Base-by-base conservation (phyloP, 805 yeast species). In the Myxozyma udenii region DNA sequence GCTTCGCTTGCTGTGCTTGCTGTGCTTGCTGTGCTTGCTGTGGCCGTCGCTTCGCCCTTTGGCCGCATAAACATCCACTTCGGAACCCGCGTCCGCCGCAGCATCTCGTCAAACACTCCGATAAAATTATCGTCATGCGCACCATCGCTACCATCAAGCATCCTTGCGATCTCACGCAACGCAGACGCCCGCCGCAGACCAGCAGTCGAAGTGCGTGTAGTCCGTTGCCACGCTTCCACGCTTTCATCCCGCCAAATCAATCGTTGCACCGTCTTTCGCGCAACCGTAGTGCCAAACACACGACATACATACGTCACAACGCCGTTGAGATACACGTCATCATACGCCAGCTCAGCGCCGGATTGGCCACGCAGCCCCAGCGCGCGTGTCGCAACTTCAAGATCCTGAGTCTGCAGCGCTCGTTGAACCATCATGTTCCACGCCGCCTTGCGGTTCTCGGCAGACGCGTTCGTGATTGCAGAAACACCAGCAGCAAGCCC, bases 261-360 rank as follows among this genome's bases (percentile, higher is more conserved):
- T n/a, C 38, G 19, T 26, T 46, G 51, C 18, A 52, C 16, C 21
- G 35, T 30, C n/a, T 23, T 33, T 22, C 51, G 23, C 35, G 55
- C 55, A 16, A 11, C 41, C 12, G 36, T 43, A 5, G 51, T 24
- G 19, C 58, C 58, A 28, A 43, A 42, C 6, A 30, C 28, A 23
- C 28, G 30, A 3, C 46, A 26, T 11, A 53, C 36, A 28, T 33
- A 45, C 9, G 38, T 42, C 4, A 53, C 19, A 25, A 50, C 16
- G 6, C 42, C 46, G 19, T 28, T 33, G 19, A 42, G 45, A 39
- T 47, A 48, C 4, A 21, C n/a, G 12, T 28, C 46, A 16, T 37
- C 52, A 4, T 46, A 46, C 4, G 14, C 3, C 3, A 22, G 25
- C 36, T 35, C 25, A 9, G 25, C 25, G 12, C 32, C 25, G 6